Evolutionary conservation across 2,329 filamentous ascomycete genomes (phyloP), one percentile per base, ranked within the genome.

Genomic region (Microcera coccophila): DNA sequence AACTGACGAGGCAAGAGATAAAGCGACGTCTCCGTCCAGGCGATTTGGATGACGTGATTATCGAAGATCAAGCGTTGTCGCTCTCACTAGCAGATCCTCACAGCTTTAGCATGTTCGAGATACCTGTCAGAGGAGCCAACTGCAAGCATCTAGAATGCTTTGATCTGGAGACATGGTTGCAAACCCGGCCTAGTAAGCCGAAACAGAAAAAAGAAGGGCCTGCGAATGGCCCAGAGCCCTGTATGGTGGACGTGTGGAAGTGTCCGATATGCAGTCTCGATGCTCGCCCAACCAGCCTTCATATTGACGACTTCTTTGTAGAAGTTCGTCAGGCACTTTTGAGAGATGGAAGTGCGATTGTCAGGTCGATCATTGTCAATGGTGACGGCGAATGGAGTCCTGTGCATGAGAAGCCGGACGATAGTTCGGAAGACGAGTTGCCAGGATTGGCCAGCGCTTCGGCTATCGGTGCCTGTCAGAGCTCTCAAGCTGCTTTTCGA

Each of bases 111-210:
- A 74, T 93, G 10, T 90, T 86, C 60, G 70, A 77, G 4, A 73
- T 76, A 0, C 91, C 93, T 1, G 87, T 84, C 2, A 83, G 90
- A 20, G 82, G 88, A 19, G 68, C 58, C 7, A 55, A 63, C 3
- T 98, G 93, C 62, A 70, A 71, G 18, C 91, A 98, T 60, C 70
- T 84, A 26, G 88, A 96, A 60, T 95, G 90, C 60, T 96, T 97
- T 60, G 91, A 97, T 61, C 79, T 96, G 7, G 77, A 85, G 16
- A 90, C 79, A 1, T 97, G 88, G 70, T 75, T 98, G 8, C 64
- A 72, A 12, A 87, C 84, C 4, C 80, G 87, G 32, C 70, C 72
- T 4, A 65, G 67, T 12, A 75, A 74, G 47, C 61, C 65, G 4
- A 32, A 17, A 32, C 42, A 42, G n/a, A 50, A 50, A 26, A 47